Evolutionary conservation across 495 filamentous ascomycete genomes (phyloP), one percentile per base, ranked within the genome.

Genomic region (Staphylotrichum longicolle): DNA sequence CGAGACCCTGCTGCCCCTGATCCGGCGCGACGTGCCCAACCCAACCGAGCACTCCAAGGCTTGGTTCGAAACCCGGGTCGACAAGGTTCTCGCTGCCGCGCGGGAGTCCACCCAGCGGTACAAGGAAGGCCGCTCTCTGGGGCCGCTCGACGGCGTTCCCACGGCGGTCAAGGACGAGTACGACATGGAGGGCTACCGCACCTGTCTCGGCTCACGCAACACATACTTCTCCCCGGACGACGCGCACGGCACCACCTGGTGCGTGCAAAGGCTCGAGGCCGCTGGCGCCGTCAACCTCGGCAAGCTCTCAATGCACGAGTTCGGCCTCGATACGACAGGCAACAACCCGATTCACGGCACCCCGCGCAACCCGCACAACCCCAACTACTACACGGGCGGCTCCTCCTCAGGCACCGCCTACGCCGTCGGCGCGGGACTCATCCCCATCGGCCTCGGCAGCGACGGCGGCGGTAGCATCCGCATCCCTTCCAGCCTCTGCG

Each of bases 401-500:
- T 91, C 87, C 8, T 95, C 91, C 7, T 90, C 90, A 4, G 91
- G 91, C 4, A 83, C 88, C 30, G 91, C 82, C 1, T 93, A 92
- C 65, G 84, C 85, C 50, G 86, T 93, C 41, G 75, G 80, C 5
- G 75, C 85, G 6, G 91, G 91, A 1, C 78, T 95, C 2, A 80
- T 92, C 30, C 90, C 91, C n/a, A 82, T 96, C 63, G 88, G 88
- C 3, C 75, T 93, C 12, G 91, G 91, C 49, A 85, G 84, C 40
- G 91, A 96, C 70, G 90, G 88, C 33, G 91, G 91, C 34, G 91
- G 91, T 52, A 88, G 84, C 54, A 88, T 96, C 63, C 85, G 91
- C 5, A 86, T 95, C 53, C 91, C 91, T 0, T 76, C 88, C 2
- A 81, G 83, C 15, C 90, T 88, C 70, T 94, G 91, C 70, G 91